Evolutionary conservation across 257 asterid species (phyloP), one percentile per base, ranked within the genome.

Genomic region (Penstemon eatonii): DNA sequence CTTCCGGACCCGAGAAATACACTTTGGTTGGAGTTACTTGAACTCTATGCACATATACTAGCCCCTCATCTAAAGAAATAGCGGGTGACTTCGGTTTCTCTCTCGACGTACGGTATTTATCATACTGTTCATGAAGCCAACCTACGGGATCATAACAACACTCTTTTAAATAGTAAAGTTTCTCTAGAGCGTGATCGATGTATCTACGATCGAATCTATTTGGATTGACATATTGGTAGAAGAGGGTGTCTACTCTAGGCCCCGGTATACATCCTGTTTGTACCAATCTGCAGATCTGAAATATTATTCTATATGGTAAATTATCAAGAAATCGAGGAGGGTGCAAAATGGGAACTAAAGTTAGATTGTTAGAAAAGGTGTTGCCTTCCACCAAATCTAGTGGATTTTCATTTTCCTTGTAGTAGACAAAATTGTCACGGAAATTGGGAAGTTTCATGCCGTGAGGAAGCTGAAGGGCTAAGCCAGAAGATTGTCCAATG

Each of bases 181-280:
- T 83, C 65, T 90, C 95, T 4, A 90, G 81, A 52, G 95, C 94
- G 66, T 83, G 84, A 56, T 93, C 92, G 38, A 93, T 87, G 78
- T 75, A 74, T 47, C 12, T 75, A 7, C 72, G 63, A 66, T 80
- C 60, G 9, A 25, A 1, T 40, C 13, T 56, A 7, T 3, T 61
- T 6, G 96, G 99, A 83, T 84, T 75, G 71, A 87, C 79, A 75
- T 82, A 55, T 40, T 10, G 43, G 67, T 78, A 90, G 78, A 93
- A 93, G 4, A 46, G 38, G n/a, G 39, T 11, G 60, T 86, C 82
- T 6, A 93, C 77, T 25, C 78, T 75, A 7, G 89, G 93, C 53
- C 99, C 94, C 0, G 96, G 92, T 44, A 93, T 79, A 56, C 92
- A 90, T 58, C 99, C 99, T 37, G 67, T 81, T 65, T 93, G 99